These are phyloP conservation scores for Zarea fungicola DNA, from an alignment of 2,329 filamentous ascomycete species.

Conservation along the genomic window DNA sequence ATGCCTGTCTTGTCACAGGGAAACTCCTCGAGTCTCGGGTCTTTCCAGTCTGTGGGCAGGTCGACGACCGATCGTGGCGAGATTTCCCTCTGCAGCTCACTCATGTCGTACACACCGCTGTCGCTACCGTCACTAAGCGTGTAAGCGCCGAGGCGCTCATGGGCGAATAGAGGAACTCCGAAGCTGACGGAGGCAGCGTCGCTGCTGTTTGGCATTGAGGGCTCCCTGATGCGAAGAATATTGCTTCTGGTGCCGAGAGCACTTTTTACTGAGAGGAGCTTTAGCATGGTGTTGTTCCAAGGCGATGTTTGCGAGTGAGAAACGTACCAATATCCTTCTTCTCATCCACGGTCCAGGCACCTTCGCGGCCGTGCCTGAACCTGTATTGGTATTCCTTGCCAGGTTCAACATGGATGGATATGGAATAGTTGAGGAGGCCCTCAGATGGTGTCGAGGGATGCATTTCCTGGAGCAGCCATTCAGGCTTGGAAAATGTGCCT, in stretches of 20 bases:
- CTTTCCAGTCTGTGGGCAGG: constrained; percentile 32
- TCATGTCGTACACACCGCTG: constrained; percentile 18
- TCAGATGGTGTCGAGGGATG: constrained; percentile 39
- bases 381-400: constrained; percentile 68
- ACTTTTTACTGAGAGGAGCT: constrained; percentile 7
- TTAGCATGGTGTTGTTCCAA: background rate
- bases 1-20: constrained; percentile 41
- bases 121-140: constrained; percentile 29
- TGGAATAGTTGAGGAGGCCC: constrained; percentile 53
- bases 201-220: constrained; percentile 12
- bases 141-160: constrained; percentile 41
- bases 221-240: constrained; percentile 9
- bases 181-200: constrained; percentile 21
- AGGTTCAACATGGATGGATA: constrained; percentile 48
- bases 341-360: constrained; percentile 68
- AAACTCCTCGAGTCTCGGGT: constrained; percentile 45
- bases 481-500: constrained; percentile 60
- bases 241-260: constrained; percentile 7
- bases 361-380: constrained; percentile 60
- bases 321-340: constrained; percentile 51
- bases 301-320: background rate
- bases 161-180: constrained; percentile 36
- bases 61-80: constrained; percentile 12
- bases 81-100: constrained; percentile 15
- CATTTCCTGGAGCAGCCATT: constrained; percentile 67